Evolutionary conservation across 148 eudicot species (phyloP), one percentile per base, ranked within the genome.

Genomic region (Dianthus caryophyllus): DNA sequence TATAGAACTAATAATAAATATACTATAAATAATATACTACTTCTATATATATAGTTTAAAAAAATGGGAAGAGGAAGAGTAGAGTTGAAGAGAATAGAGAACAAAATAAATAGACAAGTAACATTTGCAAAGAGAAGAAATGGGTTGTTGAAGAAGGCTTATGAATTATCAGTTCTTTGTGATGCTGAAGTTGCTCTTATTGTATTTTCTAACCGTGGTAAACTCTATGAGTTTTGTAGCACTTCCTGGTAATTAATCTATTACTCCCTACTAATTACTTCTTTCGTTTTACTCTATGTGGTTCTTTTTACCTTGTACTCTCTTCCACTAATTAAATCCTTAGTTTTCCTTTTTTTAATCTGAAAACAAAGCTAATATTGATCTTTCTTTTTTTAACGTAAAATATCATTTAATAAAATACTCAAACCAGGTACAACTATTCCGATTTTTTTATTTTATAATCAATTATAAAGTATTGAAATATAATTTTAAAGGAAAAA

Each of bases 91-190:
- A 84, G 88, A 73, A 84, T 84, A 29, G 88, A 84, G 76, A 84
- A 84, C 76, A 84, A 81, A 73, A 79, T 84, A 84, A 81, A 81
- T 77, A 70, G 85, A 68, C 85, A 81, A 53, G 85, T 84, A 18
- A 83, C 87, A 5, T 83, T 83, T 83, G 87, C 87, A 18, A 83
- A 83, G 70, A 83, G 87, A 39, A 80, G 87, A 29, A 81, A 78
- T 84, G 87, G 87, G 36, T 57, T 84, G 48, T 72, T 83, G 36
- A 83, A 83, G 71, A 83, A 83, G 51, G 87, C 87, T 50, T 83
- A 83, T 75, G 87, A 83, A 50, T 78, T 83, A 21, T 83, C 87
- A 70, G 82, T 83, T 38, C 87, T 83, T 25, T 83, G 87, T 78
- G 87, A 83, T 63, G 87, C 87, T 73, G 84, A 81, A 61, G 74